phyloP scores from a whole-genome alignment of 805 yeast genomes.

The Starmerella powellii region DNA sequence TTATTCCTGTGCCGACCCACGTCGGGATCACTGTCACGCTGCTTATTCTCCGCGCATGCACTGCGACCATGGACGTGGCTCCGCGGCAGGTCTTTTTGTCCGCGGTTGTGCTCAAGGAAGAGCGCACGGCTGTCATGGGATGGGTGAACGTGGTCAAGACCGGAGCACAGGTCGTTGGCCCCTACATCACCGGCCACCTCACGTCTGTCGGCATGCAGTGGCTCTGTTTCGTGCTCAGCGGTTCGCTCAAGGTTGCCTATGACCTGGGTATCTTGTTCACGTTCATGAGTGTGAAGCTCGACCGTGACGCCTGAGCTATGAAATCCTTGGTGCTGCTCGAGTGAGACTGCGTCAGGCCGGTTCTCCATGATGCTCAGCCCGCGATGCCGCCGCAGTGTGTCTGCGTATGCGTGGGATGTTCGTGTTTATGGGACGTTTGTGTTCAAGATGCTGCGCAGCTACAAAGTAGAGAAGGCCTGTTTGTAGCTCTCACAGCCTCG shows the following conservation, averaged over 20 bases:
- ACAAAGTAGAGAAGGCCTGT: no score
- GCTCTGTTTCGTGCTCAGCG: slow-evolving; percentile 29
- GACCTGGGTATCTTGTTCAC: slow-evolving; percentile 27
- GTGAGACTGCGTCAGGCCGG: no score
- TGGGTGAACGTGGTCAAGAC: slow-evolving; percentile 77
- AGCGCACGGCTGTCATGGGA: slow-evolving; percentile 70
- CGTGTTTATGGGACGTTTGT: no score
- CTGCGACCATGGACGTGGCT: slow-evolving; percentile 75
- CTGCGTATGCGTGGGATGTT: no score
- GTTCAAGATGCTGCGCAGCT: no score
- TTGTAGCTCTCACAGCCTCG: no score
- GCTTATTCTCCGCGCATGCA: slow-evolving; percentile 45
- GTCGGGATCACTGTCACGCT: slow-evolving; percentile 37
- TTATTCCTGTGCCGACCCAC: slow-evolving; percentile 39
- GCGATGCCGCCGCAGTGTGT: no score
- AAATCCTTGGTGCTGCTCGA: no score
- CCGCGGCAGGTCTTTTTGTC: slow-evolving; percentile 75
- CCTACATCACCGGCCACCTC: slow-evolving; percentile 58
- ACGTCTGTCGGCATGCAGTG: slow-evolving; percentile 35
- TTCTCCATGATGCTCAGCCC: no score
- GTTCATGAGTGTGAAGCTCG: slow-evolving; percentile 15
- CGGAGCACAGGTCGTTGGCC: slow-evolving; percentile 68
- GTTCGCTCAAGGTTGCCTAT: slow-evolving; percentile 28
- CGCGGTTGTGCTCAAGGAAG: slow-evolving; percentile 48
- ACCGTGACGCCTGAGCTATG: slow-evolving; percentile 8